These are phyloP conservation scores for Boletus huronensis DNA, from an alignment of 768 basidiomycete genomes.

Conservation along the genomic window DNA sequence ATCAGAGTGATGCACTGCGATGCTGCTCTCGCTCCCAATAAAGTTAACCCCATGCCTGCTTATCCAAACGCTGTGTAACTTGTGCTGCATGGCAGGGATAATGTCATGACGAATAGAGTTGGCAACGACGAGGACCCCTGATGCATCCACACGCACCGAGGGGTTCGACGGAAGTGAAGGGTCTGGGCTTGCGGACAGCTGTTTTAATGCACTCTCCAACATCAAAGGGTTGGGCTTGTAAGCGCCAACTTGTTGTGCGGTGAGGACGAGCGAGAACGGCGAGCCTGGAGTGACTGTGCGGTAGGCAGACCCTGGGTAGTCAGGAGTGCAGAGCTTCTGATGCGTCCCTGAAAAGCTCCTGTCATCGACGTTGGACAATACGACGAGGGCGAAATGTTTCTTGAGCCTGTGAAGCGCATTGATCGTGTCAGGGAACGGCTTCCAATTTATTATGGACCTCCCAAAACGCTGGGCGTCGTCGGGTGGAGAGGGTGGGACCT, in stretches of 20 bases:
- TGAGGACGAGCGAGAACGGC: constrained; percentile 63
- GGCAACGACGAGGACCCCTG: constrained; percentile 60
- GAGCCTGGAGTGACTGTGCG: constrained; percentile 44
- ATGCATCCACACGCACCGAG: constrained; percentile 28
- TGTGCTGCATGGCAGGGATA: constrained; percentile 54
- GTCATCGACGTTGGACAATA: constrained; percentile 75
- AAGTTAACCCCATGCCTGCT: constrained; percentile 38
- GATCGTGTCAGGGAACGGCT: constrained; percentile 62
- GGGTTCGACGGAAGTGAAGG: constrained; percentile 19
- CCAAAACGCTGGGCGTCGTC: constrained; percentile 50
- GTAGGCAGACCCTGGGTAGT: constrained; percentile 29
- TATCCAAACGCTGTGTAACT: constrained; percentile 64
- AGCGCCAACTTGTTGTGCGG: constrained; percentile 68
- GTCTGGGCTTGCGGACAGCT: constrained; percentile 22
- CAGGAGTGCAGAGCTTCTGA: constrained; percentile 37
- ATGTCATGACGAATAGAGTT: constrained; percentile 68
- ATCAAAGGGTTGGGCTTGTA: constrained; percentile 62
- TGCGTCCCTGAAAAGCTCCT: constrained; percentile 60
- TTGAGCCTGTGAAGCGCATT: constrained; percentile 58
- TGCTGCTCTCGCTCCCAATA: constrained; percentile 34
- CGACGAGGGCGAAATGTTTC: constrained; percentile 62
- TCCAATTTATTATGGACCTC: constrained; percentile 58
- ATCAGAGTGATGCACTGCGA: constrained; percentile 32
- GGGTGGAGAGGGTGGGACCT: neutral
- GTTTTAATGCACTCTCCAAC: constrained; percentile 32